phyloP scores from a whole-genome alignment of 495 filamentous ascomycete genomes.

The Neurospora sp. region DNA sequence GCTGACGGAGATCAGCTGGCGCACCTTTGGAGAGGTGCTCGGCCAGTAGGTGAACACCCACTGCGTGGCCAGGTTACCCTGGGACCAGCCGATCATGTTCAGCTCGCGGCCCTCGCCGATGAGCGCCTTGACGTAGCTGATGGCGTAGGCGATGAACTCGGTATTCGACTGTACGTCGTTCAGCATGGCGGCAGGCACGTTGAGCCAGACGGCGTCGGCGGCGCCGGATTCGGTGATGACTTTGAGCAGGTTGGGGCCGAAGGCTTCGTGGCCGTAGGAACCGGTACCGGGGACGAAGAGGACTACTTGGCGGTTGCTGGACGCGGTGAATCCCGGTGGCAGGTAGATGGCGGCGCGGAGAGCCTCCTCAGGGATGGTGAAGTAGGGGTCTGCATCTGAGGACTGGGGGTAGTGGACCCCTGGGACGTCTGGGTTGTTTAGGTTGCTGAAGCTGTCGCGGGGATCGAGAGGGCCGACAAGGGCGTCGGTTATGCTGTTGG shows the following conservation, averaged over 20 bases:
- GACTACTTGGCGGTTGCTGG: conserved; percentile 4
- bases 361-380: not conserved
- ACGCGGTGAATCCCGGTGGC: not conserved
- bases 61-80: conserved; percentile 38
- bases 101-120: conserved; percentile 22
- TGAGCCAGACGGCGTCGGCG: conserved; percentile 41
- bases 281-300: conserved; percentile 41
- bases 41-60: conserved; percentile 49
- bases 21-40: conserved; percentile 23
- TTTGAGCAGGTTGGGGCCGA: conserved; percentile 34
- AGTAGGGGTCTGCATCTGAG: not conserved
- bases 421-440: not conserved
- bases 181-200: conserved; percentile 32
- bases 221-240: conserved; percentile 21
- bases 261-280: conserved; percentile 27
- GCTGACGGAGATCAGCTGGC: conserved; percentile 35
- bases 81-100: conserved; percentile 38
- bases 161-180: conserved; percentile 34
- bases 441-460: not conserved
- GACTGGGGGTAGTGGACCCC: not conserved
- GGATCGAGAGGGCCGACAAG: not conserved
- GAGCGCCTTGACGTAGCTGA: conserved; percentile 34
- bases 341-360: not conserved
- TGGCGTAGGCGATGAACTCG: conserved; percentile 33
- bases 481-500: not conserved